phyloP scores from a whole-genome alignment of 345 rosid species.

The Fremontodendron californicum region DNA sequence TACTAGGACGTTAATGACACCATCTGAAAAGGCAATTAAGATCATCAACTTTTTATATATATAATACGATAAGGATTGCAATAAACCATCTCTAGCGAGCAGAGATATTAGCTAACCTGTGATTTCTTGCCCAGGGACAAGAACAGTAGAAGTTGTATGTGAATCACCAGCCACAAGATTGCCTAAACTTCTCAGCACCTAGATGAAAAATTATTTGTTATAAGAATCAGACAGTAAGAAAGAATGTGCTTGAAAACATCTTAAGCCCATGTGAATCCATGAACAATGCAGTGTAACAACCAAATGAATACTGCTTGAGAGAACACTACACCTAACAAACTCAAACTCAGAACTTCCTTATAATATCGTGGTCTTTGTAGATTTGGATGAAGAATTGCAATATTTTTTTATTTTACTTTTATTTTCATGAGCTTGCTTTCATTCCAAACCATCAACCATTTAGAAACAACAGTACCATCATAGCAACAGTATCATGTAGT shows the following conservation, averaged over 20 bases:
- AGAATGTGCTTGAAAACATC: background rate
- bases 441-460: background rate
- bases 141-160: constrained; percentile 49
- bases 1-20: constrained; percentile 54
- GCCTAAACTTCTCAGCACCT: constrained; percentile 89
- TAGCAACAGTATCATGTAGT: background rate
- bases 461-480: background rate
- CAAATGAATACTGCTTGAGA: background rate
- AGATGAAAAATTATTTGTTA: constrained; percentile 18
- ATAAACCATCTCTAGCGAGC: constrained; percentile 11
- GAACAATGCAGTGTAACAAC: background rate
- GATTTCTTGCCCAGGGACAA: constrained; percentile 59
- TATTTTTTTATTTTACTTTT: background rate
- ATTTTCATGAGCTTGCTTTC: background rate
- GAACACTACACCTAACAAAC: background rate
- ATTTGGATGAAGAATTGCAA: background rate
- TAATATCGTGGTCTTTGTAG: background rate
- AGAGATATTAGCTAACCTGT: constrained; percentile 47
- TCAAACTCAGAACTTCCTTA: background rate
- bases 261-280: background rate
- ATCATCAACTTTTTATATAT: constrained; percentile 17
- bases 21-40: constrained; percentile 41
- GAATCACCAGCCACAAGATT: constrained; percentile 92
- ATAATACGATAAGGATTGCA: constrained; percentile 9
- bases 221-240: constrained; percentile 16